phyloP scores from a whole-genome alignment of 768 basidiomycete species.

The Tylopilus rubrobrunneus region DNA sequence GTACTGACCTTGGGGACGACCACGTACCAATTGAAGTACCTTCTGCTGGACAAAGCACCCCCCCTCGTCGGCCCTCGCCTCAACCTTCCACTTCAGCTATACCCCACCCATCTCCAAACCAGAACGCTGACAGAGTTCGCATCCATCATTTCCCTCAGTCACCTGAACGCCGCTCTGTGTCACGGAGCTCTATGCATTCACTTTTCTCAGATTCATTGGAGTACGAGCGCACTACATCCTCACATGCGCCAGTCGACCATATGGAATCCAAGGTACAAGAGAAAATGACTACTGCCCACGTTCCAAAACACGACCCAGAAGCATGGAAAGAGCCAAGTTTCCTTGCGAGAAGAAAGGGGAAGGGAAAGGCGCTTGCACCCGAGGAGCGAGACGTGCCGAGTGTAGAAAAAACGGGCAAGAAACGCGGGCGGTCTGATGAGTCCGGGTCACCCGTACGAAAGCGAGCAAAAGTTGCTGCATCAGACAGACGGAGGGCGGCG shows the following conservation, averaged over 20 bases:
- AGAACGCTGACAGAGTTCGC: not conserved
- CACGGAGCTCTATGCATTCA: conserved; percentile 19
- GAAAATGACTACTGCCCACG: not conserved
- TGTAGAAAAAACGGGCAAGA: conserved; percentile 5
- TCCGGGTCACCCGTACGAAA: conserved; percentile 14
- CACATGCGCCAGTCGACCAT: not conserved
- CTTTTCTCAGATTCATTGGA: conserved; percentile 23
- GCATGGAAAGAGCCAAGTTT: conserved; percentile 34
- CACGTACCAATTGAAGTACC: conserved; percentile 6
- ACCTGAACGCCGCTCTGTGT: not conserved
- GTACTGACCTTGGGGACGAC: not conserved
- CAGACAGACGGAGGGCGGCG: not conserved
- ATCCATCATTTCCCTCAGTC: not conserved
- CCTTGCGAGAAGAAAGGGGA: conserved; percentile 19
- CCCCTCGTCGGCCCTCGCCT: not conserved
- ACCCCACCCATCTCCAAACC: not conserved
- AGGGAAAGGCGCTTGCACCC: conserved; percentile 15
- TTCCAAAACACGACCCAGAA: conserved; percentile 22
- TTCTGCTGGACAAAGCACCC: not conserved
- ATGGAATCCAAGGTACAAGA: not conserved
- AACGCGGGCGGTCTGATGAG: conserved; percentile 11
- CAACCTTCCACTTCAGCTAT: not conserved
- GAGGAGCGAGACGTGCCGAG: conserved; percentile 2
- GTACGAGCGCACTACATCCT: not conserved
- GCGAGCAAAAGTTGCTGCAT: conserved; percentile 3